Evolutionary conservation across 495 filamentous ascomycete species (phyloP), one percentile per base, ranked within the genome.

Genomic region (Annulohypoxylon stygium): DNA sequence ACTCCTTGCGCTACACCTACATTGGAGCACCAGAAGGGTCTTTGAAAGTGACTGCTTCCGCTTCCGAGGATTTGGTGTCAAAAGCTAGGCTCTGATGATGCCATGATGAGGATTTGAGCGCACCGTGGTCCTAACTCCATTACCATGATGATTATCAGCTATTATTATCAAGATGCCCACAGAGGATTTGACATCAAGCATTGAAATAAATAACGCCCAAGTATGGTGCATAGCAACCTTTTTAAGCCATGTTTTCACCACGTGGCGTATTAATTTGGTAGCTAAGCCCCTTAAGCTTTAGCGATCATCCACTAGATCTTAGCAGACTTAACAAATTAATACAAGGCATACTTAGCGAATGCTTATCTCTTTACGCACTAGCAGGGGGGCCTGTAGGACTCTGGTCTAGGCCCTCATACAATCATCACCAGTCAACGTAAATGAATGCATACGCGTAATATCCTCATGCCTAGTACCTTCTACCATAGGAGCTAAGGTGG

Each of bases 1-100:
- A 73, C 1, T 74, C 75, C 14, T 60, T 79, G 1, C 68, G 73
- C 20, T 79, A 79, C 47, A 77, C 77, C 8, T 79, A 77, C 33
- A 62, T 79, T 25, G 77, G 77, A 33, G 77, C 75, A 9, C 34
- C 67, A 16, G 67, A 72, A 16, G 75, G 70, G 8, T 77, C 77
- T 59, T 18, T 75, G 39, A 23, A 59, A 16, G 43, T 64, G 18
- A 18, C 39, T 3, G 9, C 41, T 4, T 59, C 58, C 20, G 11
- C 12, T 4, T 23, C 63, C 5, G 16, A 63, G 11, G 33, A 57
- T 20, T 18, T 51, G 51, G 23, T 61, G 0, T 62, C 61, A 18
- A 50, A 61, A 11, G 20, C 55, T 2, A 50, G 48, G 37, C 14
- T 75, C 12, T 41, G 11, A 39, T 20, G 26, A 16, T 18, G 36